These are phyloP conservation scores for Fusarium armeniacum DNA, from an alignment of 2,329 filamentous ascomycete species.

Conservation along the genomic window DNA sequence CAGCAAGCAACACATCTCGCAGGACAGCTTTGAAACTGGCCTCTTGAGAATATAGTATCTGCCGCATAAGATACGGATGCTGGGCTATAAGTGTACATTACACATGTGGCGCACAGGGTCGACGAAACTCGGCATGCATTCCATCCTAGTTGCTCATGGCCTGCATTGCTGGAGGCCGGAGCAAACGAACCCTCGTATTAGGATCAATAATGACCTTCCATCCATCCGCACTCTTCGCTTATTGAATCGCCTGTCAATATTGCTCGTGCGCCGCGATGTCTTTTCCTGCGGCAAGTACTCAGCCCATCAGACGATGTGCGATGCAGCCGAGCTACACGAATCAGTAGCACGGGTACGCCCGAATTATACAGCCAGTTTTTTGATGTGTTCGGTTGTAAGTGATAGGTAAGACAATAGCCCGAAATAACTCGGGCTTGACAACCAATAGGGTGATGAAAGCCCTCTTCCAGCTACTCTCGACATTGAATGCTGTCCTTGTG, in stretches of 20 bases:
- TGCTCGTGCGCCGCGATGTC: constrained; percentile 30
- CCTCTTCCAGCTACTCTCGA: not conserved
- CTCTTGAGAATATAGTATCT: constrained; percentile 11
- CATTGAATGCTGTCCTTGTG: constrained; percentile 5
- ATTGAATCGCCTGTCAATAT: constrained; percentile 41
- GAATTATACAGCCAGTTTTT: constrained; percentile 7
- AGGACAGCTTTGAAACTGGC: constrained; percentile 2
- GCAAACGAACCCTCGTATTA: constrained; percentile 25
- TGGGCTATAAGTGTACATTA: constrained; percentile 30
- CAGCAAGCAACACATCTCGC: constrained; percentile 6
- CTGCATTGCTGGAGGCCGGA: constrained; percentile 37
- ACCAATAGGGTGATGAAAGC: constrained; percentile 1
- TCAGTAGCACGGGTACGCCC: constrained; percentile 30
- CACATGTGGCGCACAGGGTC: constrained; percentile 42
- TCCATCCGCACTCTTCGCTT: constrained; percentile 43
- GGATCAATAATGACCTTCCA: constrained; percentile 26
- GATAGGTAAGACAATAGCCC: constrained; percentile 27
- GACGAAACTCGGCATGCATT: constrained; percentile 31
- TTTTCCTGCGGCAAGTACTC: constrained; percentile 38
- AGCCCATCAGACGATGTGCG: constrained; percentile 40
- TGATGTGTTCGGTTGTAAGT: constrained; percentile 24
- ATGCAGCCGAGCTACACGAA: constrained; percentile 29
- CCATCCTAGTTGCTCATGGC: not conserved
- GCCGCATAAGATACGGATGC: constrained; percentile 5
- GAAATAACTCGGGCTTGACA: constrained; percentile 33